Evolutionary conservation across 768 basidiomycete species (phyloP).

Genomic region (Lactarius trivialis): DNA sequence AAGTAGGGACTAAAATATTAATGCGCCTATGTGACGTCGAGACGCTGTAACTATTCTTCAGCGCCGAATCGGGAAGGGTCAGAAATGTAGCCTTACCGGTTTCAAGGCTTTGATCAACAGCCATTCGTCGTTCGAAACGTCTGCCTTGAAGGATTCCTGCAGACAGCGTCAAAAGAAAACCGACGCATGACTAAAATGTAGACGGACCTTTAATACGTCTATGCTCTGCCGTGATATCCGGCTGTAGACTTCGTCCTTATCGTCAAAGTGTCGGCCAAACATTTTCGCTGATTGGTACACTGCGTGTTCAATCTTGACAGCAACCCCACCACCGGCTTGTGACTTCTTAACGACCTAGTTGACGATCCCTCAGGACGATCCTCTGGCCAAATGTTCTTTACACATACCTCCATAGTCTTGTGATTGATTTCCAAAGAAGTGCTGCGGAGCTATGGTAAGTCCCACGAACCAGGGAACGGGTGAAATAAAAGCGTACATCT

Average conservation of each 20-base stretch:
- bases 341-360: slow-evolving; percentile 80
- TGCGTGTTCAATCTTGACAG: slow-evolving; percentile 97
- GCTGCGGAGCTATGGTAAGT: slow-evolving; percentile 36
- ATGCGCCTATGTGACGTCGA: slow-evolving; percentile 31
- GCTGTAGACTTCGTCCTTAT: slow-evolving; percentile 90
- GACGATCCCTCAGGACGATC: background rate
- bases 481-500: slow-evolving; percentile 58
- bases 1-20: background rate
- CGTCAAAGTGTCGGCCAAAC: slow-evolving; percentile 94
- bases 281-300: slow-evolving; percentile 93
- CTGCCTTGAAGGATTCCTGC: slow-evolving; percentile 78
- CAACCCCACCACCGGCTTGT: slow-evolving; percentile 93
- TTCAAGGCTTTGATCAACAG: slow-evolving; percentile 84
- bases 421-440: slow-evolving; percentile 98
- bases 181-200: background rate
- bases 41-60: slow-evolving; percentile 29
- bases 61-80: background rate
- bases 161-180: slow-evolving; percentile 17
- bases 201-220: slow-evolving; percentile 84
- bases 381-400: background rate
- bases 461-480: background rate
- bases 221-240: slow-evolving; percentile 90
- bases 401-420: slow-evolving; percentile 69
- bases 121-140: slow-evolving; percentile 92
- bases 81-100: slow-evolving; percentile 41